Conservation (phyloP, 129 eudicot genomes). For the Rutidosis leptorrhynchoides region DNA sequence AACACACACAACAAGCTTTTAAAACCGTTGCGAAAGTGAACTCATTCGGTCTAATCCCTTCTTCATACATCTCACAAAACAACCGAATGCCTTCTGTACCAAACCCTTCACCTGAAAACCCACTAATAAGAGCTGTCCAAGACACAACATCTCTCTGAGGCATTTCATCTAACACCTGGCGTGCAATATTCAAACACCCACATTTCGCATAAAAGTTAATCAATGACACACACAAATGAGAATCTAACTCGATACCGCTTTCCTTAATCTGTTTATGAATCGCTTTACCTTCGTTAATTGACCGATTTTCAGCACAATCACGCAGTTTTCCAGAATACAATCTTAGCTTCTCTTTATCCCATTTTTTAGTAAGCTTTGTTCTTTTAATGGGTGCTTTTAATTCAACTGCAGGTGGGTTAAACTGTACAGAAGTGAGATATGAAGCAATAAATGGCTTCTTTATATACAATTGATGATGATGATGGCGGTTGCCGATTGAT, state of each 20-base stretch:
- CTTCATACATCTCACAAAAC: constrained; percentile 37
- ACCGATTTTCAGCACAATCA: constrained; percentile 32
- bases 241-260: constrained; percentile 37
- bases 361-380: constrained; percentile 1
- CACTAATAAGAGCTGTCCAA: constrained; percentile 43
- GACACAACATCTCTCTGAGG: constrained; percentile 42
- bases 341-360: constrained; percentile 39
- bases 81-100: constrained; percentile 19
- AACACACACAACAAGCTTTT: constrained; percentile 37
- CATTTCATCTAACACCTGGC: constrained; percentile 42
- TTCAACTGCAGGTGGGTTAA: constrained; percentile 9
- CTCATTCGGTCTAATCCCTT: constrained; percentile 37
- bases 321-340: constrained; percentile 33
- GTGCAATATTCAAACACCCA: constrained; percentile 36
- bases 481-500: constrained; percentile 3
- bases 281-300: constrained; percentile 29
- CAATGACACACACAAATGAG: constrained; percentile 46
- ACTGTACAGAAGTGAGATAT: constrained; percentile 22
- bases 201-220: constrained; percentile 42
- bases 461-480: constrained; percentile 4
- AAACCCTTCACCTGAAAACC: constrained; percentile 31
- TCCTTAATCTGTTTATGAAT: constrained; percentile 33
- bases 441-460: constrained; percentile 19
- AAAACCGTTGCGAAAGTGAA: constrained; percentile 38
- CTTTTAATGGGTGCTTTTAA: constrained; percentile 11